These are phyloP conservation scores for Fusarium napiforme DNA, from an alignment of 2,329 filamentous ascomycete genomes.

Conservation along the genomic window DNA sequence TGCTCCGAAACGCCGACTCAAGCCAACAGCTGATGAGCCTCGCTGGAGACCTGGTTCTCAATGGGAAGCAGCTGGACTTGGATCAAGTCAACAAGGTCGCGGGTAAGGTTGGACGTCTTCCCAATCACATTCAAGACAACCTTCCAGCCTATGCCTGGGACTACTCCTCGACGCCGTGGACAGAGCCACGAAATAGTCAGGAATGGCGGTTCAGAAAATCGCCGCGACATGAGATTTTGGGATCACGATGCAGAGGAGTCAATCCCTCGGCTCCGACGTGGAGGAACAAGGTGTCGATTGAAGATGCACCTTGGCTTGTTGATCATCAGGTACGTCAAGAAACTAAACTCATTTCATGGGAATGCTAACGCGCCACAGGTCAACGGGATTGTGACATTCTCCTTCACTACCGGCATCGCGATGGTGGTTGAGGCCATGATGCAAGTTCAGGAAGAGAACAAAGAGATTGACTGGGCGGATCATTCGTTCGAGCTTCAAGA, in stretches of 20 bases:
- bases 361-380: constrained; percentile 27
- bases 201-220: constrained; percentile 41
- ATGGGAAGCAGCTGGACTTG: constrained; percentile 30
- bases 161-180: constrained; percentile 40
- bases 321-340: constrained; percentile 36
- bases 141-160: constrained; percentile 41
- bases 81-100: constrained; percentile 28
- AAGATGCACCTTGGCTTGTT: constrained; percentile 41
- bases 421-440: constrained; percentile 42
- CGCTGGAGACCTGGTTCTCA: constrained; percentile 38
- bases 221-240: constrained; percentile 39
- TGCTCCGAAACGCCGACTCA: constrained; percentile 38
- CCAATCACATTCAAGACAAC: constrained; percentile 36
- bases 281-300: constrained; percentile 41
- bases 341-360: fast-evolving
- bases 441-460: constrained; percentile 38
- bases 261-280: constrained; percentile 42
- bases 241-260: constrained; percentile 38
- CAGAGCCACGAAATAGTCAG: constrained; percentile 35
- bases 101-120: constrained; percentile 29
- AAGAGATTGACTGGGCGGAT: constrained; percentile 33
- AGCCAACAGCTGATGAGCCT: constrained; percentile 36
- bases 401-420: constrained; percentile 39
- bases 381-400: constrained; percentile 39
- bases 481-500: constrained; percentile 38